A percentile compares a stretch with the other conserved stretches of the same genome.
Conservation (phyloP, 495 filamentous ascomycete species). For the Astrocystis sublimbata region DNA sequence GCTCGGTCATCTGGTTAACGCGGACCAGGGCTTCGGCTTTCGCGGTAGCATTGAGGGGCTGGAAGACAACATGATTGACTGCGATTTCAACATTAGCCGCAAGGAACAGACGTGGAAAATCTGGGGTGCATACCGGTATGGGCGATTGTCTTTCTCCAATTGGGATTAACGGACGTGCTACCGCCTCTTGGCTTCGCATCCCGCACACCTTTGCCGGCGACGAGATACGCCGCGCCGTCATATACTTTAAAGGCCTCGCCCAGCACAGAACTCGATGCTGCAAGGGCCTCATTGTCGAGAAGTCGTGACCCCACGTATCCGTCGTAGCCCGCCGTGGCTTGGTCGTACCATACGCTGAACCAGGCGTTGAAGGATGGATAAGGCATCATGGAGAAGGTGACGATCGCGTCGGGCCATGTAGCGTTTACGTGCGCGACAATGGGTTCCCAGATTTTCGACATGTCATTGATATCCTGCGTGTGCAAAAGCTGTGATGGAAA, state of each 20-base stretch:
- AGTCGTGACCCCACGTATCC: constrained; percentile 43
- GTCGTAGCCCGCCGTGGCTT: constrained; percentile 37
- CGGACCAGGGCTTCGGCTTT: constrained; percentile 37
- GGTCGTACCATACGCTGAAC: constrained; percentile 43
- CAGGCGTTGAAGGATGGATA: constrained; percentile 50
- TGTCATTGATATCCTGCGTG: constrained; percentile 34
- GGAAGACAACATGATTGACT: constrained; percentile 41
- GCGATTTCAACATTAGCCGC: neutral
- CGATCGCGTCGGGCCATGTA: constrained; percentile 47
- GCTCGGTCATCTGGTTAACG: constrained; percentile 46
- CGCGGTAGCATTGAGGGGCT: constrained; percentile 41
- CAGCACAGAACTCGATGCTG: constrained; percentile 10
- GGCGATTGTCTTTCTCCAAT: constrained; percentile 57
- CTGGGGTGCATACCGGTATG: constrained; percentile 28
- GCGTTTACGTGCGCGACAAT: constrained; percentile 40
- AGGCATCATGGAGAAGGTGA: constrained; percentile 40
- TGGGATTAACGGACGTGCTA: constrained; percentile 51
- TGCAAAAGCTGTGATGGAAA: constrained; percentile 20
- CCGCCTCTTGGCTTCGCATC: constrained; percentile 44
- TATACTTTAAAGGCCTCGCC: constrained; percentile 27
- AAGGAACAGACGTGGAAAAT: neutral
- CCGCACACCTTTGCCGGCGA: constrained; percentile 38
- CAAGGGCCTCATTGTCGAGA: constrained; percentile 29
- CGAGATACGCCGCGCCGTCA: constrained; percentile 25
- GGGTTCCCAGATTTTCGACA: constrained; percentile 45